Evolutionary conservation across 257 asterid species (phyloP).

Genomic region (Solanum tacnaense): DNA sequence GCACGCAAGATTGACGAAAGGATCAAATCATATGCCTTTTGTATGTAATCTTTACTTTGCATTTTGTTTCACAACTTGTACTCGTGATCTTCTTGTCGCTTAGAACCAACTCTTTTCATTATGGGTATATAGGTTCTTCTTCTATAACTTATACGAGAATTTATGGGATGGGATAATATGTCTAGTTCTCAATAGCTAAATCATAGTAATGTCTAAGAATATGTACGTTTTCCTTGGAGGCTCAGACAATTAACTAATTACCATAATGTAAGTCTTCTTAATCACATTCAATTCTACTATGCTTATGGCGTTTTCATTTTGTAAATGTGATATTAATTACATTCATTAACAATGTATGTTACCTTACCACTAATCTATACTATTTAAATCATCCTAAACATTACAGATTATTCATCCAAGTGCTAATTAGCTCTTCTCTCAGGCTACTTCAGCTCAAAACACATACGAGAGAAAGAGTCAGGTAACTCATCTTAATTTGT

Average conservation of each 20-base stretch:
- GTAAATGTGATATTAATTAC: not conserved
- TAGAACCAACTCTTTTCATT: not conserved
- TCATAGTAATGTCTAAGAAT: not conserved
- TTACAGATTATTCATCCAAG: not conserved
- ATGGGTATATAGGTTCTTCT: no score
- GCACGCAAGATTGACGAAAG: not conserved
- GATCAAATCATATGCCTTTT: no score
- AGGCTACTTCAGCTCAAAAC: not conserved
- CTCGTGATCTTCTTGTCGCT: not conserved
- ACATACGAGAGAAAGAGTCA: not conserved
- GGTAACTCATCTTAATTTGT: not conserved
- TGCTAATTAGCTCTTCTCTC: not conserved
- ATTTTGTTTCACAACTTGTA: no score
- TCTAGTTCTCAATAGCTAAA: no score
- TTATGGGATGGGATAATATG: not conserved
- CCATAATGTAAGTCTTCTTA: not conserved
- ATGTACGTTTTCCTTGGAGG: not conserved
- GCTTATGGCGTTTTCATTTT: not conserved
- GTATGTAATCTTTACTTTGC: no score
- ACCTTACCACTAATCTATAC: not conserved
- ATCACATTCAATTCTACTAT: not conserved
- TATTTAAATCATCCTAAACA: not conserved
- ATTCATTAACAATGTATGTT: not conserved
- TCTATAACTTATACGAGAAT: not conserved
- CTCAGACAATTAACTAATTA: not conserved